Percentiles rank a stretch among this genome's conserved stretches.
phyloP scores from a whole-genome alignment of 306 rosid species.

The Pyrus pyrifolia region DNA sequence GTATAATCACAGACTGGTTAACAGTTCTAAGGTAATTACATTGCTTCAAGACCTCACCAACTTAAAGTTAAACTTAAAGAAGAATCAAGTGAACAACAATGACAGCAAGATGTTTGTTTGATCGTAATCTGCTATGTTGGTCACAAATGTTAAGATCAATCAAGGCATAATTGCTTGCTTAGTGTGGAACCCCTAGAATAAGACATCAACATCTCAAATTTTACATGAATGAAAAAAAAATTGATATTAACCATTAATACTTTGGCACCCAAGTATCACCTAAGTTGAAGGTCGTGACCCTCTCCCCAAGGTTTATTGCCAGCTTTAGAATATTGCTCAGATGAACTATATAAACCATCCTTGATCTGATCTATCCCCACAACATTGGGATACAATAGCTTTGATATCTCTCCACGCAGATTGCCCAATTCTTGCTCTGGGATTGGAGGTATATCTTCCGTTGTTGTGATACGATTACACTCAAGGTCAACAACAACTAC shows the following conservation, averaged over 20 bases:
- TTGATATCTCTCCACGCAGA: conserved; percentile 70
- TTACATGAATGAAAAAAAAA: background rate
- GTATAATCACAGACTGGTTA: background rate
- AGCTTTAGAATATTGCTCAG: conserved; percentile 52
- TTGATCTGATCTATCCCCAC: conserved; percentile 81
- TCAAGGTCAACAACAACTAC: conserved; percentile 98
- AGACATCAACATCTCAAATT: background rate
- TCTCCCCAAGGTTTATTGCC: conserved; percentile 89
- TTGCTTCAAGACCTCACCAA: background rate
- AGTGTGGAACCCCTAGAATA: background rate
- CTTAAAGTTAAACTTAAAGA: background rate
- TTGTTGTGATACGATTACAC: conserved; percentile 66
- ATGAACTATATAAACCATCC: conserved; percentile 39
- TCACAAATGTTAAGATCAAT: background rate
- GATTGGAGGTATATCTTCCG: conserved; percentile 95
- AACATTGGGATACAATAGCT: conserved; percentile 76
- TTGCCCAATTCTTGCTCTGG: conserved; percentile 82
- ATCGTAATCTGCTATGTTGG: background rate
- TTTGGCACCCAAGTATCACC: conserved; percentile 51
- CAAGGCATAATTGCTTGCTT: background rate
- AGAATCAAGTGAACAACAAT: background rate
- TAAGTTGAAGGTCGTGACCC: conserved; percentile 84
- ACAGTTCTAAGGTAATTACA: background rate
- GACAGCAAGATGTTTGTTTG: background rate
- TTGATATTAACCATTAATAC: background rate